Evolutionary conservation across 2,329 filamentous ascomycete species (phyloP).

Genomic region (Xylaria sp.): DNA sequence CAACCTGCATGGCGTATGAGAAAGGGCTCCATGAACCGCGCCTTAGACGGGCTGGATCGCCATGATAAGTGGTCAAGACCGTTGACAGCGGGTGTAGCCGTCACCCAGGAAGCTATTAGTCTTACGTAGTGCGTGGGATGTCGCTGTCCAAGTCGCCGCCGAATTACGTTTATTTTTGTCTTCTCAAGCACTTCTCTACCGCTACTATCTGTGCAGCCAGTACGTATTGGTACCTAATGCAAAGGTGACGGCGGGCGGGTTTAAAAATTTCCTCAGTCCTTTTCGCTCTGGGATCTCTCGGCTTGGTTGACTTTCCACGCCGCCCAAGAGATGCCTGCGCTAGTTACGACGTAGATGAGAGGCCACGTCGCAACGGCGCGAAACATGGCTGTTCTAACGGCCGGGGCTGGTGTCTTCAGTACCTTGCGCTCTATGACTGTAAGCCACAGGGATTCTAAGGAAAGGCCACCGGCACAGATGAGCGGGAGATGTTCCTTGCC

Average conservation of each 20-base stretch:
- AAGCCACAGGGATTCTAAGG: constrained; percentile 41
- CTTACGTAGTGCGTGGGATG: constrained; percentile 19
- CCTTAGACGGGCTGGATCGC: constrained; percentile 9
- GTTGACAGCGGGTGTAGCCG: constrained; percentile 10
- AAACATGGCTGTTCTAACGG: constrained; percentile 33
- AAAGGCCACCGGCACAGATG: constrained; percentile 39
- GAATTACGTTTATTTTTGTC: constrained; percentile 32
- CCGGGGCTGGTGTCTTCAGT: constrained; percentile 36
- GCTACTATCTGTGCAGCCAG: not conserved
- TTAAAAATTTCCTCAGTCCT: not conserved
- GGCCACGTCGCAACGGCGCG: constrained; percentile 38
- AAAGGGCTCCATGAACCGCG: constrained; percentile 6
- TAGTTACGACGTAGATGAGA: constrained; percentile 34
- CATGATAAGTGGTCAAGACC: not conserved
- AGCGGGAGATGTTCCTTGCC: constrained; percentile 38
- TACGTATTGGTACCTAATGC: not conserved
- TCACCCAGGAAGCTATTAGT: constrained; percentile 11
- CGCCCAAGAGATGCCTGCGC: constrained; percentile 40
- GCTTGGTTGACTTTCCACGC: constrained; percentile 35
- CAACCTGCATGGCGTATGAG: constrained; percentile 18
- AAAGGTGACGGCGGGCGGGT: not conserved
- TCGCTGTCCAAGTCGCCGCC: not conserved
- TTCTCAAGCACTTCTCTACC: not conserved
- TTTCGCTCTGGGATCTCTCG: constrained; percentile 18
- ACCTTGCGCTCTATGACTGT: constrained; percentile 35